phyloP scores from a whole-genome alignment of 2,329 filamentous ascomycete species.

The Diaporthe sp. region DNA sequence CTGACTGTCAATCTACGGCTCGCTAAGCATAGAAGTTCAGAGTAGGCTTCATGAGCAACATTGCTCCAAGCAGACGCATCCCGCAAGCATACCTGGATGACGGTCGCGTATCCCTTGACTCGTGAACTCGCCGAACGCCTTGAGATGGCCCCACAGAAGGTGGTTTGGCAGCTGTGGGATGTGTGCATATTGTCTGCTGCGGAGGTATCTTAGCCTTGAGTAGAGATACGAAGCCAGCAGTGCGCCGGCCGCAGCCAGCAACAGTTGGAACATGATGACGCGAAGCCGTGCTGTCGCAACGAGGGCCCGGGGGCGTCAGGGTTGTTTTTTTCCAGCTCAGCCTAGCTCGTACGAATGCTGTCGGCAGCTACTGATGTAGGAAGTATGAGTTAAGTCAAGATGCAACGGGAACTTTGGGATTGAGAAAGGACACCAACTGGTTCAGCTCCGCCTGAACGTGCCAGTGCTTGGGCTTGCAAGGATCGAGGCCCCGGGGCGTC shows the following conservation, averaged over 20 bases:
- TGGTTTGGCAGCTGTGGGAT: conserved; percentile 22
- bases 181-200: conserved; percentile 5
- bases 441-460: not conserved
- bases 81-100: not conserved
- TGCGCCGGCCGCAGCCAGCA: not conserved
- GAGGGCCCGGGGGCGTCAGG: not conserved
- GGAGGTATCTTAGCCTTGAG: not conserved
- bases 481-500: not conserved
- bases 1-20: not conserved
- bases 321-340: not conserved
- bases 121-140: not conserved
- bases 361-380: not conserved
- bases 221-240: conserved; percentile 3
- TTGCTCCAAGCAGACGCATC: not conserved
- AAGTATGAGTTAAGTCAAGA: not conserved
- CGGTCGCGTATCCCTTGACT: not conserved
- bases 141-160: conserved; percentile 29
- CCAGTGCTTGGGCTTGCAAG: not conserved
- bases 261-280: not conserved
- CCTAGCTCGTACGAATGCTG: not conserved
- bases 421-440: not conserved
- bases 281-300: not conserved
- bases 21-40: not conserved
- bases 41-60: not conserved
- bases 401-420: not conserved